Evolutionary conservation across 2,329 filamentous ascomycete species (phyloP).

Genomic region (Chaetothyriales sp.): DNA sequence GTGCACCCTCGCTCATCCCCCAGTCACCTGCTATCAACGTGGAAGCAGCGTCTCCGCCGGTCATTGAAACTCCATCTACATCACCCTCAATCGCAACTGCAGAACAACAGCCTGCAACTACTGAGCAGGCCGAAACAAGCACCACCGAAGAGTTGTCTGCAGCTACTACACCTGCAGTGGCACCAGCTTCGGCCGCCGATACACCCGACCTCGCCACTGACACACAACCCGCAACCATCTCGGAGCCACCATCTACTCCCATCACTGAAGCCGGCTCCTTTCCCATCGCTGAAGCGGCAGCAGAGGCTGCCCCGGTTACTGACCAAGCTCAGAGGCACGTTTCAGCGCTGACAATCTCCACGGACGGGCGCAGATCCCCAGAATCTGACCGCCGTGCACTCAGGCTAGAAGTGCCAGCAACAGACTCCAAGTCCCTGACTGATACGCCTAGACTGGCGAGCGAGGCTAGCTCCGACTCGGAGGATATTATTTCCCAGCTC

Average conservation of each 20-base stretch:
- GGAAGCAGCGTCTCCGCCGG: background rate
- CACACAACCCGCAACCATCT: background rate
- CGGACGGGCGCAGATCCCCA: background rate
- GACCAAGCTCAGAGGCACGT: background rate
- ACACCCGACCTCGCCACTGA: background rate
- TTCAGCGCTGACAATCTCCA: background rate
- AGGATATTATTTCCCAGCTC: conserved; percentile 5
- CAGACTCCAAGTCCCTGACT: background rate
- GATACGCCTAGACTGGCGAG: background rate
- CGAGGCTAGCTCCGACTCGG: conserved; percentile 8
- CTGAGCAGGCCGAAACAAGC: background rate
- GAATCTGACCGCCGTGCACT: background rate
- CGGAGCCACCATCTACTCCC: background rate
- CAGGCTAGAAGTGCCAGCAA: background rate
- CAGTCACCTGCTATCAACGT: conserved; percentile 37
- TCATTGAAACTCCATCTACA: background rate
- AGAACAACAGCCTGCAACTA: background rate
- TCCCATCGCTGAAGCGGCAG: background rate
- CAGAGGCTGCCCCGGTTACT: background rate
- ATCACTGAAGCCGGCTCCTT: background rate
- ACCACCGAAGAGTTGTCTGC: background rate
- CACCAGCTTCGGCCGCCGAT: background rate
- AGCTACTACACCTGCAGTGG: background rate
- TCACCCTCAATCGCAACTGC: background rate
- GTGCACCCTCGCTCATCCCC: conserved; percentile 14